Evolutionary conservation across 257 asterid genomes (phyloP), one percentile per base, ranked within the genome.

Genomic region (Rubia yunnanensis): DNA sequence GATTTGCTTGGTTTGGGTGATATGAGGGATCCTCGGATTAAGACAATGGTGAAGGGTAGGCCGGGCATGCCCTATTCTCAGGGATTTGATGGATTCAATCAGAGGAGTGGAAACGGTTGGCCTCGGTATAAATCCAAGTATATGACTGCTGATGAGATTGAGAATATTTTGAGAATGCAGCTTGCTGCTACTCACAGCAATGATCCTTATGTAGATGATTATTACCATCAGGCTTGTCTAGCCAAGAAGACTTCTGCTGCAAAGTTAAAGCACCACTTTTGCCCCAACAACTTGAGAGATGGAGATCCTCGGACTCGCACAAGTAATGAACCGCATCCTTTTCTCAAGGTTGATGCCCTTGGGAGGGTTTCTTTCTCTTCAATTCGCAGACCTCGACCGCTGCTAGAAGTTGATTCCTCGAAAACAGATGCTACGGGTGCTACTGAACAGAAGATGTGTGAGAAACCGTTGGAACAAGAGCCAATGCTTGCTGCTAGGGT

Each of bases 401-500:
- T 89, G 65, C 94, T 92, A 69, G 97, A 89, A 86, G 88, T 92
- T 10, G 99, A 90, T 62, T 75, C 89, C 46, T 80, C 91, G 23
- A 84, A 75, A 65, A 82, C 96, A 53, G 72, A 86, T 18, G 70
- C 68, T 53, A 71, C 60, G 63, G 77, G 75, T 73, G 76, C 69
- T 50, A 62, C 70, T 35, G 96, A 88, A 35, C 82, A 81, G 28
- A 84, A 84, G 77, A 34, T 76, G 38, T 61, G 71, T 26, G 88
- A 87, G 81, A 89, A 88, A 85, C 97, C 97, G 66, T 75, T 92
- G 79, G 99, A 92, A 41, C 95, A 88, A 79, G 99, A 92, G 76
- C 99, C 99, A 10, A 82, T 92, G 94, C 97, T 92, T 70, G 99
- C 96, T 22, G 99, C 97, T 56, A 83, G 99, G 80, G 92, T 86